These are phyloP conservation scores for Volutella citrinella DNA, from an alignment of 2,329 filamentous ascomycete genomes.

Conservation along the genomic window DNA sequence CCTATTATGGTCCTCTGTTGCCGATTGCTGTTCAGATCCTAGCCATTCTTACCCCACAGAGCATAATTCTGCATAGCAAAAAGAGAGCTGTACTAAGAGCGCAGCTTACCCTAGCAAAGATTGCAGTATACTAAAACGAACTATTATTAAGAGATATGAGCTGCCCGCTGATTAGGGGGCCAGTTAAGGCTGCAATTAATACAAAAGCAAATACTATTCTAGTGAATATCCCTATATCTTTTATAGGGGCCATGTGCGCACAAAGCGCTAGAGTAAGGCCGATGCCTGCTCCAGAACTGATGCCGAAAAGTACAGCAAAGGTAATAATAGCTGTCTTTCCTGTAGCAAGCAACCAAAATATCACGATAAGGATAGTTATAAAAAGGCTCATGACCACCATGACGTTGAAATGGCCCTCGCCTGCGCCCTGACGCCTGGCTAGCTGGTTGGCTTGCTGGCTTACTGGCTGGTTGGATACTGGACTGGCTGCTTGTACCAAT, in stretches of 20 bases:
- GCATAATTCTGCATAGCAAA: no score
- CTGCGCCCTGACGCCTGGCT: background rate
- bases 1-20: no score
- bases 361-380: constrained; percentile 7
- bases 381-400: constrained; percentile 13
- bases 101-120: background rate
- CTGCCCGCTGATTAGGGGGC: constrained; percentile 15
- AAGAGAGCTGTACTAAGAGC: background rate
- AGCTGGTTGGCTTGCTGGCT: no score
- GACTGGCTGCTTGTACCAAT: constrained; percentile 1
- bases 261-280: constrained; percentile 12
- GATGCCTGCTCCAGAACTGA: constrained; percentile 15
- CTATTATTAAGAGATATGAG: background rate
- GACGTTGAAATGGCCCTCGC: constrained; percentile 14
- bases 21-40: no score
- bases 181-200: constrained; percentile 12
- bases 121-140: background rate
- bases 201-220: constrained; percentile 13
- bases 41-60: no score
- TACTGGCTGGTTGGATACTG: no score
- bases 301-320: constrained; percentile 14
- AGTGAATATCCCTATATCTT: constrained; percentile 16
- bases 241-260: constrained; percentile 9
- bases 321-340: constrained; percentile 12
- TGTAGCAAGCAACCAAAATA: constrained; percentile 13